Evolutionary conservation across 208 protist species (phyloP).

Genomic region (Wallacemonas sp.): DNA sequence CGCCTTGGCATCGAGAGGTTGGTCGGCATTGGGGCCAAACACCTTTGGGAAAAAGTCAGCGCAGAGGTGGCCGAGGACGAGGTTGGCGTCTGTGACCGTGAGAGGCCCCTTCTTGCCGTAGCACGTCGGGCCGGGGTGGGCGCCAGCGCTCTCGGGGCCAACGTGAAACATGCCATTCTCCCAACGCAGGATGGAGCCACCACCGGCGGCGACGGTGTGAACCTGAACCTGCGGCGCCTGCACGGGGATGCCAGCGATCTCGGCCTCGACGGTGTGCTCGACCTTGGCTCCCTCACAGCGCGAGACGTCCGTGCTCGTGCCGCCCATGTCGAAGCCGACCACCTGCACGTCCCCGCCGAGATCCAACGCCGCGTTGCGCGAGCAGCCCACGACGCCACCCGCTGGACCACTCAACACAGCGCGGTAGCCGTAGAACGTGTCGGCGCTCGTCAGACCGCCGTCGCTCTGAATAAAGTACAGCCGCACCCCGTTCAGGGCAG

Average conservation of each 20-base stretch:
- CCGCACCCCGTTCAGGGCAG: constrained; percentile 47
- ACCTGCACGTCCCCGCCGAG: constrained; percentile 34
- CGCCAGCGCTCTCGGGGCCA: constrained; percentile 92
- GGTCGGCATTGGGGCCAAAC: constrained; percentile 86
- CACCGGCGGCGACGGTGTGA: constrained; percentile 96
- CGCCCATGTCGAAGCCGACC: constrained; percentile 96
- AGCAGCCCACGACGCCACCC: constrained; percentile 95
- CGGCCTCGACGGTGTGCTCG: constrained; percentile 90
- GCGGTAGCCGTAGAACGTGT: constrained; percentile 88
- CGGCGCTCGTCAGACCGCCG: constrained; percentile 90
- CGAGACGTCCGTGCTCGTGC: constrained; percentile 95
- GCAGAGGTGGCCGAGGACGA: constrained; percentile 91
- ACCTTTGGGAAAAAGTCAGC: constrained; percentile 94
- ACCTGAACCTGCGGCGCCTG: constrained; percentile 95
- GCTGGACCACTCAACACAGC: constrained; percentile 95
- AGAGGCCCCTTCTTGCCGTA: constrained; percentile 94
- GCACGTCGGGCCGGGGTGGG: constrained; percentile 91
- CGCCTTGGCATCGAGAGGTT: constrained; percentile 61
- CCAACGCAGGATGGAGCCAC: constrained; percentile 92
- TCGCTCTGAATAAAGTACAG: constrained; percentile 93
- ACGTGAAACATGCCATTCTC: constrained; percentile 90
- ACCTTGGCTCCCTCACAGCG: constrained; percentile 73
- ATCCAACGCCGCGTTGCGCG: constrained; percentile 66
- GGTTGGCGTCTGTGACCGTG: constrained; percentile 95
- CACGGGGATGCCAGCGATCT: constrained; percentile 86